phyloP scores from a whole-genome alignment of 345 rosid genomes.

The Gossypium sturtianum region DNA sequence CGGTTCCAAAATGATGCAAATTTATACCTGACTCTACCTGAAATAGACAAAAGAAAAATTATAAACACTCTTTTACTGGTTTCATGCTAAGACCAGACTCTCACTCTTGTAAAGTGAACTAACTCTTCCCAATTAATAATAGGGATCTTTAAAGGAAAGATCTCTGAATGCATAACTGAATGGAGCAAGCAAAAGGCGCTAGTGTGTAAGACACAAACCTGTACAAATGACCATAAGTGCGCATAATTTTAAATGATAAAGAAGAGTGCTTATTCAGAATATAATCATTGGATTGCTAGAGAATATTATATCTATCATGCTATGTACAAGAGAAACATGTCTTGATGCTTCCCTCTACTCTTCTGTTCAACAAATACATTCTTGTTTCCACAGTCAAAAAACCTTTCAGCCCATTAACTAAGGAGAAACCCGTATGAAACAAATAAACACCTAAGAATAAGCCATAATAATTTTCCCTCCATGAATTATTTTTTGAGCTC shows the following conservation, averaged over 20 bases:
- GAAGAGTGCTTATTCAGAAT: neutral
- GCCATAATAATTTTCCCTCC: neutral
- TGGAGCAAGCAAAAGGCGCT: neutral
- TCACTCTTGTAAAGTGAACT: neutral
- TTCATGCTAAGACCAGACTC: conserved; percentile 1
- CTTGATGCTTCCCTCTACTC: no score
- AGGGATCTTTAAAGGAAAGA: neutral
- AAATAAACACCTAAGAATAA: neutral
- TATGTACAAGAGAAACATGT: no score
- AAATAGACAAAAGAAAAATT: conserved; percentile 25
- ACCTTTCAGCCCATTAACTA: no score
- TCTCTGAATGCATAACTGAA: neutral
- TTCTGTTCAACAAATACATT: no score
- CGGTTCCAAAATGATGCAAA: conserved; percentile 99
- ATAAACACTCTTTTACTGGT: conserved; percentile 12
- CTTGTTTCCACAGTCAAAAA: no score
- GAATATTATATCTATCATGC: neutral
- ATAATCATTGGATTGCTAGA: neutral
- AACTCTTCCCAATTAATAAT: neutral
- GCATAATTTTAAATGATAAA: neutral
- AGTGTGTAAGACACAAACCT: neutral
- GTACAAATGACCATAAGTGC: neutral
- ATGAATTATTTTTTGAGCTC: neutral
- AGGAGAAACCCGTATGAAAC: neutral
- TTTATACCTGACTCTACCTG: conserved; percentile 99